A percentile compares a stretch with the other conserved stretches of the same genome.
Conservation (phyloP, 2,329 filamentous ascomycete genomes). For the Penicillium sp. region DNA sequence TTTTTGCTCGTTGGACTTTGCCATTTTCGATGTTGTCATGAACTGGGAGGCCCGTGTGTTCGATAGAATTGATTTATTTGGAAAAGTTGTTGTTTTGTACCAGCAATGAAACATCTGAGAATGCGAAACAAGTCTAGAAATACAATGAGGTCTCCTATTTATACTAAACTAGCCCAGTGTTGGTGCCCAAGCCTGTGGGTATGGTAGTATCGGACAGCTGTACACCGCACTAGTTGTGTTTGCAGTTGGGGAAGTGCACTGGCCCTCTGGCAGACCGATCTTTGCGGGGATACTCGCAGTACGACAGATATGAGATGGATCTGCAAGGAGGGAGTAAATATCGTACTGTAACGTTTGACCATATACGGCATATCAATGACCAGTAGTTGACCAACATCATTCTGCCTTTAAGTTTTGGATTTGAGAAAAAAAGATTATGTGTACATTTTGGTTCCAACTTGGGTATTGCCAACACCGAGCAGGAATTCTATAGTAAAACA, state of each 20-base stretch:
- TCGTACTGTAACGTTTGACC: background rate
- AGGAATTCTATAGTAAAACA: slow-evolving; percentile 8
- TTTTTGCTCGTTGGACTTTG: slow-evolving; percentile 10
- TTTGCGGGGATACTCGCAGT: background rate
- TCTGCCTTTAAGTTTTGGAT: background rate
- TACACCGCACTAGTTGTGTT: background rate
- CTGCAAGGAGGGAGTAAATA: background rate
- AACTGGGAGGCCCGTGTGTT: slow-evolving; percentile 21
- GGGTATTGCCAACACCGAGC: background rate
- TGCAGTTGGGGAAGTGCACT: background rate
- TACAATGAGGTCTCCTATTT: background rate
- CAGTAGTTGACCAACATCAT: background rate
- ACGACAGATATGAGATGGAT: background rate
- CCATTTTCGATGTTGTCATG: slow-evolving; percentile 11
- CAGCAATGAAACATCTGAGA: background rate
- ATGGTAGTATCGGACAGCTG: background rate
- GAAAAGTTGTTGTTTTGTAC: slow-evolving; percentile 5
- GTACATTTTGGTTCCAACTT: slow-evolving; percentile 9
- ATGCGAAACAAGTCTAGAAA: background rate
- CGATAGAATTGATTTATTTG: slow-evolving; percentile 1
- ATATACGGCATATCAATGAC: background rate
- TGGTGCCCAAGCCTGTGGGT: slow-evolving; percentile 6
- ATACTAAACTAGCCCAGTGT: background rate
- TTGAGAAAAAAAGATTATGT: background rate
- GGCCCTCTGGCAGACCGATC: background rate